Evolutionary conservation across 257 asterid species (phyloP), one percentile per base, ranked within the genome.

Genomic region (Penstemon davidsonii): DNA sequence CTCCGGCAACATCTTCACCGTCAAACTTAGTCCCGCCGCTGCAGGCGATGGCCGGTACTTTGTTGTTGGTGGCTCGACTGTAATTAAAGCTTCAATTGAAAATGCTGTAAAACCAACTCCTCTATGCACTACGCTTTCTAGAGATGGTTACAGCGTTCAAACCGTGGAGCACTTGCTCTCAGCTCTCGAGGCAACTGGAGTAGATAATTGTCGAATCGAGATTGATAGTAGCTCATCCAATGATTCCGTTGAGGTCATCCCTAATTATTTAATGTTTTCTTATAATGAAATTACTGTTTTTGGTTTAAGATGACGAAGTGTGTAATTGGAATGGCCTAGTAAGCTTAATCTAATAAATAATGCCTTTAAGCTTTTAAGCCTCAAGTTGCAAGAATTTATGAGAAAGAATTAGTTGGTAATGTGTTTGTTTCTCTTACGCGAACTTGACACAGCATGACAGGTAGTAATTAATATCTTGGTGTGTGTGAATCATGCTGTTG

Each of bases 151-250:
- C 78, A 78, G 79, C 65, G 66, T 93, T 70, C 75, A 78, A 46
- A 93, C 99, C 1, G 87, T 88, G 33, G 99, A 93, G 79, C 99
- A 93, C 79, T 81, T 93, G 87, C 94, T 93, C 55, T 88, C 99
- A 4, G 97, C 97, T 66, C 81, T 93, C 57, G 99, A 93, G 83
- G 96, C 88, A 15, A 77, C 78, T 13, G 91, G 96, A 8, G 96
- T 93, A 8, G 97, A 90, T 60, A 90, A 93, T 65, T 93, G 99
- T 70, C 80, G 84, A 67, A 80, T 93, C 45, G 90, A 90, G 85
- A 80, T 93, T 51, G 78, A 76, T 61, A 81, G 81, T 71, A 25
- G 33, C 33, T 25, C 33, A 25, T 72, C 79, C 8, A 64, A 73
- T 75, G 59, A 80, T 56, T 85, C 91, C 5, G 80, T 74, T 46